Evolutionary conservation across 139 green algal species (phyloP), one percentile per base, ranked within the genome.

Genomic region (Tetraselmis striata): DNA sequence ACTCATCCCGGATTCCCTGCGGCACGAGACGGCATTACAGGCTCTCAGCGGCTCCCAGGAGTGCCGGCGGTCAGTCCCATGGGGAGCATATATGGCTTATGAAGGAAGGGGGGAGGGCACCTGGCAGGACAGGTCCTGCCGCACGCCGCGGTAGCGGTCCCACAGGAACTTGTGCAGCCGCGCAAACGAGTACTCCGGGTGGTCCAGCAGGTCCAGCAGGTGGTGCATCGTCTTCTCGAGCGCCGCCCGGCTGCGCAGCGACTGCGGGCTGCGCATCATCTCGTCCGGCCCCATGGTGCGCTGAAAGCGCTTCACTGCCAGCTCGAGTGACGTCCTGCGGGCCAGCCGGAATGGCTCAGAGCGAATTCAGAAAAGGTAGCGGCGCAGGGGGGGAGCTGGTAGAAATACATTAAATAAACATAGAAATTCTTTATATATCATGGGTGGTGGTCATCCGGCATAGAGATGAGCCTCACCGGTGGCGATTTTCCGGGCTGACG

Each of bases 141-240:
- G 90, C 29, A 98, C 86, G 45, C 88, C 87, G 26, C 94, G 84
- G 85, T 95, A 97, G 23, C 94, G 86, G 84, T 98, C 94, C 94
- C 94, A 98, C 81, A 98, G 87, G 78, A 97, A 98, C 75, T 87
- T 89, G 85, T 97, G 94, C 30, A 94, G 45, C 83, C 32, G 87
- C 11, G 22, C 83, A 45, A 25, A 93, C 80, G 29, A 59, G 32
- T 82, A 84, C 75, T 87, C 83, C 29, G 80, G 31, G 2, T 81
- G 81, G 74, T 91, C 88, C 81, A 98, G 89, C 29, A 97, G 83
- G 29, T 26, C 27, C 0, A 90, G 83, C 78, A 98, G 89, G 86
- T 97, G 86, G 1, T 80, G 80, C 92, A 96, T 93, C 29, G 94
- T 97, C 29, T 79, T 78, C 1, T 74, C 0, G 28, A 97, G 85